Base-by-base conservation (phyloP, 176 grass and related monocot genomes). In the Juncus effusus region DNA sequence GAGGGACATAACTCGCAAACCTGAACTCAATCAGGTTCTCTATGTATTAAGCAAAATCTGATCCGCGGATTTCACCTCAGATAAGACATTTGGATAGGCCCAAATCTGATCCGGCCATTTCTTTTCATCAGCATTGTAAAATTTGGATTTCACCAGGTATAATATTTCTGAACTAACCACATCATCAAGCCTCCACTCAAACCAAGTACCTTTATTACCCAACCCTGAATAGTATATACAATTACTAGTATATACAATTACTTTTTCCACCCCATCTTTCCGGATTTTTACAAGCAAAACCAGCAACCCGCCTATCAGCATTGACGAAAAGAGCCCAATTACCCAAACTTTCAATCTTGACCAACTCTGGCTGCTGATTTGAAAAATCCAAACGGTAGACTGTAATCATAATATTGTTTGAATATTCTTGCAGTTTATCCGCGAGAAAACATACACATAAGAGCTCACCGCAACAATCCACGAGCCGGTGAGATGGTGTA, bases 191-290 rank as follows among this genome's bases (percentile, higher is more conserved):
- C 19, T 28, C 19, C 19, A 28, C 19, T 28, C 19, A 28, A 28
- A 28, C 19, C 19, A 28, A 28, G 19, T 28, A 28, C 19, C 19
- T 1, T 28, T 28, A 28, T 28, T 28, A 28, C 19, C 19, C 19
- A 28, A 28, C 1, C 59, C 13, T 0, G 69, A 56, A 7, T 81
- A 69, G 42, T 90, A 86, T 66, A 95, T 77, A 36, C 54, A 77
- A 51, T 90, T 86, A 42, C 42, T 59, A 69, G 42, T 90, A 86
- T 66, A 95, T 77, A 36, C 54, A 77, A 51, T 90, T 86, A 42
- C 42, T 59, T 70, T 78, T 70, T 42, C 83, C 90, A 56, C 90
- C 90, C 90, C 90, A 95, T 62, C 67, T 78, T 37, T 75, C 53
- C 0, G 86, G 86, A 42, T n/a, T 42, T 37, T 8, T 60, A 60